A percentile compares a stretch with the other conserved stretches of the same genome.
Conservation (phyloP, 805 yeast genomes). For the Saturnispora halmiae region DNA sequence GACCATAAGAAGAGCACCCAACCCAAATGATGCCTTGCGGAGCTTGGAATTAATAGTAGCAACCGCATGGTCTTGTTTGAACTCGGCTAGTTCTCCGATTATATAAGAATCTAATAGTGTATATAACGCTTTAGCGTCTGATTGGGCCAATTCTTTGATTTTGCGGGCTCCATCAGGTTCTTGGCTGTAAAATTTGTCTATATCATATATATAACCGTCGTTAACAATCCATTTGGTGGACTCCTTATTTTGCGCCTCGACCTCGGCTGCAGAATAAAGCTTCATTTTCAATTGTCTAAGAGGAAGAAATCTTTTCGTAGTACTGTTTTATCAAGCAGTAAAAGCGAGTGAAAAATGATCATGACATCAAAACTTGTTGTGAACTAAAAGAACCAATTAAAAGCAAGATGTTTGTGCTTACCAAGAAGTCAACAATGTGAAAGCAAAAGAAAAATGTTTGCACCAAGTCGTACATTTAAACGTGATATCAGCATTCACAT, state of each 20-base stretch:
- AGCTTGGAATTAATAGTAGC: slow-evolving; percentile 1
- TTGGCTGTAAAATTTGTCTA: slow-evolving; percentile 57
- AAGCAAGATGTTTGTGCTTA: too few relatives aligned
- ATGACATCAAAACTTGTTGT: too few relatives aligned
- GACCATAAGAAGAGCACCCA: not conserved
- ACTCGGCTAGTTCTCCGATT: slow-evolving; percentile 3
- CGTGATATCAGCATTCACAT: too few relatives aligned
- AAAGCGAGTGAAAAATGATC: not conserved
- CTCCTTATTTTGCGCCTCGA: slow-evolving; percentile 58
- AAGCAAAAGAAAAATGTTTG: too few relatives aligned
- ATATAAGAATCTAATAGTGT: slow-evolving; percentile 1
- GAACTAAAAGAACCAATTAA: too few relatives aligned
- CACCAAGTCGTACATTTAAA: too few relatives aligned
- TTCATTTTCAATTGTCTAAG: not conserved
- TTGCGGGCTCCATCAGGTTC: slow-evolving; percentile 77
- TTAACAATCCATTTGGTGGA: slow-evolving; percentile 80
- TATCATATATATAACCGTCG: slow-evolving; percentile 71
- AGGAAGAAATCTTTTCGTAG: not conserved
- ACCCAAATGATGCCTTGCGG: not conserved
- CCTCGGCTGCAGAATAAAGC: slow-evolving; percentile 44
- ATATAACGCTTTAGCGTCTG: not conserved
- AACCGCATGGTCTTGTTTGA: not conserved
- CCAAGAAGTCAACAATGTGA: too few relatives aligned
- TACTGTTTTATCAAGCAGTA: not conserved
- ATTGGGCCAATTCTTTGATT: slow-evolving; percentile 25